Evolutionary conservation across 345 rosid genomes (phyloP).

Genomic region (Lumnitzera racemosa): DNA sequence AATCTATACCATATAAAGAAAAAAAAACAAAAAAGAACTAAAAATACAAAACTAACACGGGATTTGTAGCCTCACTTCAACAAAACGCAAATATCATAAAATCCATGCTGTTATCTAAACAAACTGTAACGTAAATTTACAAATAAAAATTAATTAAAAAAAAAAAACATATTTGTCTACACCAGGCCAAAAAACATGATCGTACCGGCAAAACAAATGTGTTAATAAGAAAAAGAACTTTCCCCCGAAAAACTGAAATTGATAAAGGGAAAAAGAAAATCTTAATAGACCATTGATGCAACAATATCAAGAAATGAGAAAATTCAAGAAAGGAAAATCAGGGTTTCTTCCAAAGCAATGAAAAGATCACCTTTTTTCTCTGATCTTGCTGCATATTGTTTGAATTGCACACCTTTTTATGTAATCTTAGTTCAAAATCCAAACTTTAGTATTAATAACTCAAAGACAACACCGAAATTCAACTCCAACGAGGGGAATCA

Average conservation of each 20-base stretch:
- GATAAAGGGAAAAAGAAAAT: too few species aligned
- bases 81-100: neutral
- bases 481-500: slow-evolving; percentile 20
- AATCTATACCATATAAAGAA: slow-evolving; percentile 4
- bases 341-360: neutral
- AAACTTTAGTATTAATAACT: neutral
- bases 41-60: neutral
- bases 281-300: too few species aligned
- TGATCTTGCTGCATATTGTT: slow-evolving; percentile 66
- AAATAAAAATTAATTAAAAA: too few species aligned
- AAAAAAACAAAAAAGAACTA: neutral
- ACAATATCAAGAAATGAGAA: too few species aligned
- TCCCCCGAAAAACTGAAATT: too few species aligned
- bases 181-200: too few species aligned
- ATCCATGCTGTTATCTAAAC: slow-evolving; percentile 3
- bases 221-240: too few species aligned
- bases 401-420: neutral
- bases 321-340: neutral
- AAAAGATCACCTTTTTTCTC: slow-evolving; percentile 63
- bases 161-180: too few species aligned
- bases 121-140: neutral
- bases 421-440: slow-evolving; percentile 1
- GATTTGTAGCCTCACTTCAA: neutral
- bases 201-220: too few species aligned
- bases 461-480: slow-evolving; percentile 2